Base-by-base conservation (phyloP, 306 rosid genomes). In the Dryas alaskensis region DNA sequence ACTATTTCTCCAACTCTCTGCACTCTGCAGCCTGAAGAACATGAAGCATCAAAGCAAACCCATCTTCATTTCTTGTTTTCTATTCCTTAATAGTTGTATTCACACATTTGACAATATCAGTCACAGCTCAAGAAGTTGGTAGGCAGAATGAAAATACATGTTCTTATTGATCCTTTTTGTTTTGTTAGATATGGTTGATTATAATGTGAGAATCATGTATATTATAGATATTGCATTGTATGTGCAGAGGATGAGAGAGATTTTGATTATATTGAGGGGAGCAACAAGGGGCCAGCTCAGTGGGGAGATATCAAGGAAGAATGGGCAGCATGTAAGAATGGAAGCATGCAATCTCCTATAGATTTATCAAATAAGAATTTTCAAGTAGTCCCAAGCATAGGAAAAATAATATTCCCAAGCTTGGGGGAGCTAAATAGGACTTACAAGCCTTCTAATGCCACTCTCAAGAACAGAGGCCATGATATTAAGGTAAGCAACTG, bases 81-180 rank as follows among this genome's bases (percentile, higher is more conserved):
- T 84, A 9, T n/a, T 47, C 2, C 27, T 83, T 11, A 13, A 77
- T 14, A 8, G 19, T 79, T 61, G 44, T 85, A 45, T 17, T 82
- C 8, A 49, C 73, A 17, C 74, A 61, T 74, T 59, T 67, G 17
- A 49, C 79, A 47, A n/a, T 48, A 55, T 69, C 82, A 55, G 73
- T 45, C 27, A 42, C 45, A 55, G 92, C 91, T 12, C 91, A 86
- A 65, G 96, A 92, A 92, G 89, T 82, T 58, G 96, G 96, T 92
- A 86, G 74, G 82, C 4, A 60, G 7, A 70, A 11, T 11, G 8
- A 40, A 59, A 60, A 25, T 50, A 42, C 11, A 27, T 0, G 22
- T 2, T 13, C 37, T 7, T 42, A 11, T 22, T 22, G 22, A 22
- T 22, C 22, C 22, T 22, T 22, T 22, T 22, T 44, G 47, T 4